Percentiles rank a stretch among this genome's conserved stretches.
Evolutionary conservation across 2,329 filamentous ascomycete genomes (phyloP).

Genomic region (Aspergillus sp.): DNA sequence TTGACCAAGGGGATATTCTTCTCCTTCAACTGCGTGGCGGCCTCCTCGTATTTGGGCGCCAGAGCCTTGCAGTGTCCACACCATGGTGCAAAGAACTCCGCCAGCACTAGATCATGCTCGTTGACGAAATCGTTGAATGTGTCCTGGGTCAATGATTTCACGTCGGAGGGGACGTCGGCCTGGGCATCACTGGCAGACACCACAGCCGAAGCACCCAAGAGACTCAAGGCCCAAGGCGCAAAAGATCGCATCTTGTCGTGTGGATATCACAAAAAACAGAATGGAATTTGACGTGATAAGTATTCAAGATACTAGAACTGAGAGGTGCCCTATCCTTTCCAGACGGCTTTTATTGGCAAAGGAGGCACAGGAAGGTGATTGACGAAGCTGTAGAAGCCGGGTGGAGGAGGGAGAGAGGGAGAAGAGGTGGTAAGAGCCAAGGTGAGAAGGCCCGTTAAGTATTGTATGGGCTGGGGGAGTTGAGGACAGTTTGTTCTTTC

Average conservation of each 20-base stretch:
- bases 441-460: slow-evolving; percentile 14
- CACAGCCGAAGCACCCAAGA: slow-evolving; percentile 38
- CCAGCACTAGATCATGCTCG: slow-evolving; percentile 82
- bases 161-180: slow-evolving; percentile 62
- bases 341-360: background rate
- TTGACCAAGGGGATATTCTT: slow-evolving; percentile 51
- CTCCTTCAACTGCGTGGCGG: slow-evolving; percentile 48
- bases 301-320: background rate
- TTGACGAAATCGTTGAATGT: slow-evolving; percentile 85
- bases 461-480: slow-evolving; percentile 19
- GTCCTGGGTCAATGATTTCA: slow-evolving; percentile 79
- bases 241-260: slow-evolving; percentile 39
- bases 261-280: background rate
- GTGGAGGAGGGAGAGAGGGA: slow-evolving; percentile 8
- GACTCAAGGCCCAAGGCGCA: slow-evolving; percentile 39
- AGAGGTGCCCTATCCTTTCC: background rate
- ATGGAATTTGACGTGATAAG: background rate
- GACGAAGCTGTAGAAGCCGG: background rate
- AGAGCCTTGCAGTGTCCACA: slow-evolving; percentile 99
- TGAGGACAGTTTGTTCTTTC: slow-evolving; percentile 47
- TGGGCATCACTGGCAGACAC: slow-evolving; percentile 33
- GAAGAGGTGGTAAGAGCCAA: slow-evolving; percentile 8
- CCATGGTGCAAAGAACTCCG: slow-evolving; percentile 97
- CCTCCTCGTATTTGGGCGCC: slow-evolving; percentile 55
- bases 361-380: background rate